phyloP scores from a whole-genome alignment of 225 moss, liverwort and hornwort genomes.

The Takakia lepidozioides region DNA sequence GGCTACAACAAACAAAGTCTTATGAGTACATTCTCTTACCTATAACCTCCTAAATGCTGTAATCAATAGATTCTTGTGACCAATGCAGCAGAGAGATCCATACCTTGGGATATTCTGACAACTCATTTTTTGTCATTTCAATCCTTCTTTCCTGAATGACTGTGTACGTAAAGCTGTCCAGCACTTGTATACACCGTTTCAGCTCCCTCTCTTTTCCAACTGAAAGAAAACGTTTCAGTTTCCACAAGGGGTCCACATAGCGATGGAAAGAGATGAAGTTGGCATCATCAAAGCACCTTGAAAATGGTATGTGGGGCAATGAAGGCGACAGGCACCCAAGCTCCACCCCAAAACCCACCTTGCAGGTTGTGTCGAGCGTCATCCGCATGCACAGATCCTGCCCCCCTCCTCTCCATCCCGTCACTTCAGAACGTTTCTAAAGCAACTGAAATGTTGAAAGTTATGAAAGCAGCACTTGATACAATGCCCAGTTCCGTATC shows the following conservation, averaged over 20 bases:
- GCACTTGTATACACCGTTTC: conserved; percentile 29
- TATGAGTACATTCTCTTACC: too few species aligned
- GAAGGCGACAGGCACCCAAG: conserved; percentile 20
- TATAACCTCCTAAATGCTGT: too few species aligned
- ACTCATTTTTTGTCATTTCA: conserved; percentile 16
- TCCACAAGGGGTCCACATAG: conserved; percentile 32
- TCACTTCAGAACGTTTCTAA: neutral
- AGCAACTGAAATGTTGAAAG: neutral
- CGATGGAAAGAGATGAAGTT: conserved; percentile 32
- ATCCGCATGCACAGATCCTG: conserved; percentile 45
- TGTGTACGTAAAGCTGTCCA: conserved; percentile 37
- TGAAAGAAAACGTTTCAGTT: conserved; percentile 24
- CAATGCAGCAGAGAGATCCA: neutral
- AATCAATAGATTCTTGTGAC: too few species aligned
- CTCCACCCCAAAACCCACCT: conserved; percentile 35
- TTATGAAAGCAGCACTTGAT: neutral
- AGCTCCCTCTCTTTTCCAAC: conserved; percentile 34
- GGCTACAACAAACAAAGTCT: too few species aligned
- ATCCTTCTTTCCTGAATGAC: conserved; percentile 25
- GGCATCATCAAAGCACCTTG: conserved; percentile 34
- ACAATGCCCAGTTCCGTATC: neutral
- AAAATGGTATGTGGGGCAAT: conserved; percentile 27
- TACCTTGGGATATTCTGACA: neutral
- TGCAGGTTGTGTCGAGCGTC: conserved; percentile 47
- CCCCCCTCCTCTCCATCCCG: neutral